Conservation (phyloP, 148 eudicot genomes). For the Chenopodium album region DNA sequence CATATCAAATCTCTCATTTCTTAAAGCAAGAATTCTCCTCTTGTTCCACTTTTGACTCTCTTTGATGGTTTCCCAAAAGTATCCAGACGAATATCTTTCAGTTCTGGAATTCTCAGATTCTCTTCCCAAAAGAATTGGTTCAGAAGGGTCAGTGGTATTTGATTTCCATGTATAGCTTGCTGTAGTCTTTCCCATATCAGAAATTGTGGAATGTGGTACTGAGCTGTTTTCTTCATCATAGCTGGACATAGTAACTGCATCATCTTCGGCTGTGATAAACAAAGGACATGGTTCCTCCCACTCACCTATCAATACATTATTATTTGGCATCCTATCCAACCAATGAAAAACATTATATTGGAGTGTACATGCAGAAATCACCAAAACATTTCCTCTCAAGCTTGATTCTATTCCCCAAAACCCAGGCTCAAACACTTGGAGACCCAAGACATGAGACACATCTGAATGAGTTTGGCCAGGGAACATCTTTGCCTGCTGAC, state of each 20-base stretch:
- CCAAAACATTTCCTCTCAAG: conserved; percentile 82
- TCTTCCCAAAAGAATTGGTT: conserved; percentile 31
- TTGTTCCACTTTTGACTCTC: conserved; percentile 95
- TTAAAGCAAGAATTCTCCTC: conserved; percentile 64
- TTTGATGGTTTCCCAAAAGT: conserved; percentile 71
- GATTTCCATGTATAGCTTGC: conserved; percentile 58
- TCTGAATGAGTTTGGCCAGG: conserved; percentile 73
- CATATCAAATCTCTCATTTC: conserved; percentile 85
- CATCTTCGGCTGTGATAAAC: conserved; percentile 60
- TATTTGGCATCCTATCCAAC: conserved; percentile 70
- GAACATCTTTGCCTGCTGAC: conserved; percentile 79
- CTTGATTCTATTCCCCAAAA: conserved; percentile 92
- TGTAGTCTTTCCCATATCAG: conserved; percentile 29
- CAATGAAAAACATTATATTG: conserved; percentile 92
- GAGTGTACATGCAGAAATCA: conserved; percentile 88
- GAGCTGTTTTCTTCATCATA: conserved; percentile 46
- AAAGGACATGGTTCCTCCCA: conserved; percentile 97
- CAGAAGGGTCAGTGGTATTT: conserved; percentile 27
- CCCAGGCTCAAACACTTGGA: conserved; percentile 59
- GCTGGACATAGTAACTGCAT: conserved; percentile 32
- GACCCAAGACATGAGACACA: conserved; percentile 65
- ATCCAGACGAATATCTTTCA: conserved; percentile 51
- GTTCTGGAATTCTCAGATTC: conserved; percentile 33
- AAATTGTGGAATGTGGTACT: conserved; percentile 27
- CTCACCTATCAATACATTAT: conserved; percentile 38